Percentiles rank a stretch among this genome's conserved stretches.
phyloP scores from a whole-genome alignment of 2,329 filamentous ascomycete genomes.

The Kalmusia sp. region DNA sequence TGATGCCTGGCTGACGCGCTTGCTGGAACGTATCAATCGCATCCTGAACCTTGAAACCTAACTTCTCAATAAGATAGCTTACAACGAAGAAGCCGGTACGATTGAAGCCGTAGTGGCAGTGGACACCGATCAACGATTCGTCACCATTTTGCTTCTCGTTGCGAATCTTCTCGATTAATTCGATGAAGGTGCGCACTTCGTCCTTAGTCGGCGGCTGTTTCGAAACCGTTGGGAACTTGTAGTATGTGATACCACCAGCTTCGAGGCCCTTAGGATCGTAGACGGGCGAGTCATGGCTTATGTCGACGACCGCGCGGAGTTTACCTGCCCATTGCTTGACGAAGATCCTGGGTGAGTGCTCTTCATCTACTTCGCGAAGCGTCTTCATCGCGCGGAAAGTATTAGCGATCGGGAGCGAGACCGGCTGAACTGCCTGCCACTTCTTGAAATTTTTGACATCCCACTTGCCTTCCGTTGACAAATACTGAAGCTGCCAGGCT shows the following conservation, averaged over 20 bases:
- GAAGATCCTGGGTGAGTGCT: conserved; percentile 78
- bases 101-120: conserved; percentile 97
- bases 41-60: conserved; percentile 73
- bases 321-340: conserved; percentile 69
- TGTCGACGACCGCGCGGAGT: conserved; percentile 83
- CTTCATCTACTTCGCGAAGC: conserved; percentile 83
- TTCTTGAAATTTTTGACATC: conserved; percentile 96
- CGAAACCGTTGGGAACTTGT: conserved; percentile 90
- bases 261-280: conserved; percentile 73
- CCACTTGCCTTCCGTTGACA: conserved; percentile 93
- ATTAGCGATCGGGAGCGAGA: conserved; percentile 78
- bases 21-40: conserved; percentile 80
- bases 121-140: conserved; percentile 72
- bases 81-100: conserved; percentile 90
- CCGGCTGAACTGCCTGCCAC: conserved; percentile 81
- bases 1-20: conserved; percentile 80
- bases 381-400: conserved; percentile 94
- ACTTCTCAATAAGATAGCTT: conserved; percentile 85
- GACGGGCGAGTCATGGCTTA: conserved; percentile 87
- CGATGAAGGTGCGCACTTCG: conserved; percentile 67
- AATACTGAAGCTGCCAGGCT: conserved; percentile 89
- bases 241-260: conserved; percentile 56
- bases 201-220: conserved; percentile 80
- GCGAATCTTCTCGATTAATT: conserved; percentile 59
- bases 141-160: conserved; percentile 48